phyloP scores from a whole-genome alignment of 208 protist species.

The Acanthamoeba castellanii region DNA sequence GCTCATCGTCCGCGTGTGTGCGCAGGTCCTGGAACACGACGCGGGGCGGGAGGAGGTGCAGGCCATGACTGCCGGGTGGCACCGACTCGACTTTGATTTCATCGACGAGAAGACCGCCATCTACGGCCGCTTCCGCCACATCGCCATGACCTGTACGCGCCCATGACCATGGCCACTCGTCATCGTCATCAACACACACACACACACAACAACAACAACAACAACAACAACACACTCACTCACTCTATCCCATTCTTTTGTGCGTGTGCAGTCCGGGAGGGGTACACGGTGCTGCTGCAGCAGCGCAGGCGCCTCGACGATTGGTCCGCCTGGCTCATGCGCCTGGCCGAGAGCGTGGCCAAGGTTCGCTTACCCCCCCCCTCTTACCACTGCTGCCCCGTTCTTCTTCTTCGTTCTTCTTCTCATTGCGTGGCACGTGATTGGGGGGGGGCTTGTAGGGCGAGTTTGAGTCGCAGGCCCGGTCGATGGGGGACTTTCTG shows the following conservation, averaged over 20 bases:
- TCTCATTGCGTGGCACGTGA: too few relatives aligned
- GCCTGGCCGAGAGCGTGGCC: neutral
- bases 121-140: neutral
- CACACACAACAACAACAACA: too few relatives aligned
- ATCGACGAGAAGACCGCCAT: neutral
- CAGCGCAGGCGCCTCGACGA: neutral
- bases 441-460: neutral
- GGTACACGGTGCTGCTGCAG: neutral
- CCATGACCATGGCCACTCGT: neutral
- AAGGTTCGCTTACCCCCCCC: neutral
- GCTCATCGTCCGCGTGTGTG: neutral
- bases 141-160: neutral
- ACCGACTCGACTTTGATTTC: conserved; percentile 18
- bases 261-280: neutral
- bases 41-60: neutral
- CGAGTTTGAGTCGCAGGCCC: neutral
- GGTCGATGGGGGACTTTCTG: neutral
- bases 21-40: neutral
- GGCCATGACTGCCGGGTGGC: neutral
- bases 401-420: too few relatives aligned
- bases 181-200: neutral
- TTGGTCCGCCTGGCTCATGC: neutral
- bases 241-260: too few relatives aligned
- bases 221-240: too few relatives aligned
- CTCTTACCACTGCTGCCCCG: too few relatives aligned